phyloP scores from a whole-genome alignment of 768 basidiomycete species.

The Tricholoma terreum region DNA sequence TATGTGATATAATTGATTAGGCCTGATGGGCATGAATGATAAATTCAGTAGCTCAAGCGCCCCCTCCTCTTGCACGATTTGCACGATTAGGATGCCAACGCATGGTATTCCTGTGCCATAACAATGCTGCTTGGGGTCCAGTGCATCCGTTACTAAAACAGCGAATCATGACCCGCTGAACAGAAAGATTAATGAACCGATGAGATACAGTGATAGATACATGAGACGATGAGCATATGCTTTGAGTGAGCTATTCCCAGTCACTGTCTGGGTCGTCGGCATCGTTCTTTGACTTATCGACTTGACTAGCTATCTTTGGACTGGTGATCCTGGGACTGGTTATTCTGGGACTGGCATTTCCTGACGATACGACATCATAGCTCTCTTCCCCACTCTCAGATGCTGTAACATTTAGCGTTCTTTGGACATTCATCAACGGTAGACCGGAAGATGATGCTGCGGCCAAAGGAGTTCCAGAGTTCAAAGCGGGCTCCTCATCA shows the following conservation, averaged over 20 bases:
- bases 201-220: background rate
- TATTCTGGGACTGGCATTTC: slow-evolving; percentile 45
- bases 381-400: slow-evolving; percentile 63
- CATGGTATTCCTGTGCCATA: no score
- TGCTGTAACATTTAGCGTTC: slow-evolving; percentile 17
- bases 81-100: no score
- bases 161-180: background rate
- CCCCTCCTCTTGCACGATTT: no score
- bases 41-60: no score
- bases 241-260: slow-evolving; percentile 50
- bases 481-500: slow-evolving; percentile 58
- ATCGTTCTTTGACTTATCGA: slow-evolving; percentile 34
- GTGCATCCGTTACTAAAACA: no score
- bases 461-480: slow-evolving; percentile 16
- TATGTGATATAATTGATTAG: no score
- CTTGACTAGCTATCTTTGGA: background rate
- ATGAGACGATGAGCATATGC: background rate
- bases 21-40: no score
- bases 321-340: slow-evolving; percentile 17
- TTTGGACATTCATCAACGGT: slow-evolving; percentile 4
- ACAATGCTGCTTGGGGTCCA: no score
- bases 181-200: background rate
- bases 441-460: slow-evolving; percentile 7
- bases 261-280: slow-evolving; percentile 50
- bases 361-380: slow-evolving; percentile 64